Base-by-base conservation (phyloP, 2,329 filamentous ascomycete genomes). In the Fulvia fulva region DNA sequence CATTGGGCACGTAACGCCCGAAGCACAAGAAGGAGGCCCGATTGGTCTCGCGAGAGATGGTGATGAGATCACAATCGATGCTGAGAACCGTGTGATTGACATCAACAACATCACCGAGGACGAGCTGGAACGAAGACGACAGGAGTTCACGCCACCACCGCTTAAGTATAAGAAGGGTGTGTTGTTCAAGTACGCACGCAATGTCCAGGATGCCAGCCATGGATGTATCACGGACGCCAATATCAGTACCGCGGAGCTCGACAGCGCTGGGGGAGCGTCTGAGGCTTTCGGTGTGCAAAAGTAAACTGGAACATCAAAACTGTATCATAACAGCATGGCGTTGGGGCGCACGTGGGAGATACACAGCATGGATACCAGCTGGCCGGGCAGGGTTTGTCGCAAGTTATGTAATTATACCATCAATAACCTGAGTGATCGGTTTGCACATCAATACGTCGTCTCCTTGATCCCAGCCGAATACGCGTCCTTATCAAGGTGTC, bases 1-100 rank as follows among this genome's bases (percentile, higher is more conserved):
- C 66, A 93, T 94, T 68, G 90, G 90, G 1, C 90, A 94, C 75
- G 88, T 96, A 62, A 90, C 92, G 43, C 91, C 91, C 25, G 91
- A 96, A 77, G 91, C 91, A 8, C 87, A 90, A 71, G 89, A 89
- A 64, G 91, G 91, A 51, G 91, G 91, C 0, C 91, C 91, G 1
- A 94, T 96, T 62, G 91, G 84, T 14, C 81, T 96, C 11, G 88
- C 94, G n/a, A 74, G 83, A 66, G 87, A 96, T 65, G 91, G 91
- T 25, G 91, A 96, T 71, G 81, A 81, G 58, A 88, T 96, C 65
- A 84, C 86, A 51, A 95, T 96, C 60, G 90, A 96, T 68, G 89
- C 91, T 0, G 88, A 92, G 73, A 84, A 85, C 71, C 83, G 83
- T 46, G 81, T 80, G 52, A 83, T 81, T 74, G 91, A 83, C 65